A percentile compares a stretch with the other conserved stretches of the same genome.
These are phyloP conservation scores for Amanita thiersii DNA, from an alignment of 768 basidiomycete genomes.

Conservation along the genomic window DNA sequence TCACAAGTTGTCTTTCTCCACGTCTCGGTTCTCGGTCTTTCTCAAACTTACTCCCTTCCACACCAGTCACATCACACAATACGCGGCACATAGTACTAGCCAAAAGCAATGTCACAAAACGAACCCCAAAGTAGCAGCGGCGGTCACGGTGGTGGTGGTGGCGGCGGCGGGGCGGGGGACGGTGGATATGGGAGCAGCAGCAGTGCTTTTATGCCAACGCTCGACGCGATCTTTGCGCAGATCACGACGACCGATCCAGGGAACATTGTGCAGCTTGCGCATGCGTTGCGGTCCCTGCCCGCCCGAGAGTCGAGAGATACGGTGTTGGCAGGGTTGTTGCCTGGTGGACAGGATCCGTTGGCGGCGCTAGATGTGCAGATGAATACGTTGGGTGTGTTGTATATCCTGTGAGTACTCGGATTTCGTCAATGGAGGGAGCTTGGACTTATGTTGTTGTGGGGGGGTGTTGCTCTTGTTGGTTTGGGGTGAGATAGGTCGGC, in stretches of 20 bases:
- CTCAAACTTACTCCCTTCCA: too few relatives aligned
- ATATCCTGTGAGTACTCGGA: constrained; percentile 74
- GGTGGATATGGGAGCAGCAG: too few relatives aligned
- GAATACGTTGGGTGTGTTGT: constrained; percentile 61
- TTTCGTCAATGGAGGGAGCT: too few relatives aligned
- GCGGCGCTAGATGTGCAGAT: constrained; percentile 40
- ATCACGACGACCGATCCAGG: constrained; percentile 32
- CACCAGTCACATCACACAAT: too few relatives aligned
- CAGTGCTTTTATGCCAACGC: constrained; percentile 11
- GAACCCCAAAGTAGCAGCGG: too few relatives aligned
- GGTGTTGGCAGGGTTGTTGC: constrained; percentile 43
- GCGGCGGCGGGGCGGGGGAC: too few relatives aligned
- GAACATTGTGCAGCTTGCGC: constrained; percentile 28
- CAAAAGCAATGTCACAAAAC: too few relatives aligned
- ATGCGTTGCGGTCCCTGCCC: constrained; percentile 35
- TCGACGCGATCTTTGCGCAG: constrained; percentile 33
- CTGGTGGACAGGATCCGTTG: constrained; percentile 64
- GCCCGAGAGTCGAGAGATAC: constrained; percentile 53
- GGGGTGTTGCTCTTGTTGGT: neutral
- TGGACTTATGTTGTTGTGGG: too few relatives aligned
- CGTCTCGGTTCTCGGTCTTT: too few relatives aligned
- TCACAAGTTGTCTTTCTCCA: too few relatives aligned
- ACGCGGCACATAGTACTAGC: too few relatives aligned
- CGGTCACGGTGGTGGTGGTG: too few relatives aligned
- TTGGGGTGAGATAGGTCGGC: constrained; percentile 39